Base-by-base conservation (phyloP, 208 protist genomes). In the Herpetomonas samuelpessoai region DNA sequence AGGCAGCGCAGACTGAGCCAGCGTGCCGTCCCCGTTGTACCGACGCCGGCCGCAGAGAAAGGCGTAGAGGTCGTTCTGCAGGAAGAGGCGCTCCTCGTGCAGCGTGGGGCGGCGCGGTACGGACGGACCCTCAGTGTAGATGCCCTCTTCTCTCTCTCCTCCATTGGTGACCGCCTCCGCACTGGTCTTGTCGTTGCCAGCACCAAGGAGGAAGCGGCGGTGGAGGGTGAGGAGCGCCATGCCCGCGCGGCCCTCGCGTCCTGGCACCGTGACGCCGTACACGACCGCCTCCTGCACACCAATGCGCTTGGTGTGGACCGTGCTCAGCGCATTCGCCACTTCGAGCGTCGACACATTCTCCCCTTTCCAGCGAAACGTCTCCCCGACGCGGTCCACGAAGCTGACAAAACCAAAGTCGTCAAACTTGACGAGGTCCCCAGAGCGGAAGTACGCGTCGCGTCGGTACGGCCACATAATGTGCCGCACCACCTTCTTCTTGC, bases 341-440 rank as follows among this genome's bases (percentile, higher is more conserved):
- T 93, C 79, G 24, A 76, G 59, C 22, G 87, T 93, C 52, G 70
- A 78, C 18, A 91, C 87, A 57, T 91, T 93, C 65, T 93, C 87
- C 16, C 87, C 83, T 50, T 91, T 89, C 79, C 83, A 93, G 41
- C 87, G 79, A 48, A 82, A 93, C 30, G 83, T 91, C 29, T 93
- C 87, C 16, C 87, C 87, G 28, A 89, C 60, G 41, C 87, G 67
- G 63, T 93, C 87, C 19, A 91, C 76, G 49, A 91, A 93, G 29
- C 66, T 81, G 48, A 72, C 75, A 57, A 86, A 93, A 21, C 87
- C 87, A 39, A 74, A 68, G 14, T 12, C 39, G 58, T 90, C 83
- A 41, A 66, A 62, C 14, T 62, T 52, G 25, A 93, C 58, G 1
- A 93, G 59, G 47, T 93, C 87, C 26, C 87, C 83, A 7, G 75